Evolutionary conservation across 176 grass and related monocot genomes (phyloP), one percentile per base, ranked within the genome.

Genomic region (Zoysia japonica): DNA sequence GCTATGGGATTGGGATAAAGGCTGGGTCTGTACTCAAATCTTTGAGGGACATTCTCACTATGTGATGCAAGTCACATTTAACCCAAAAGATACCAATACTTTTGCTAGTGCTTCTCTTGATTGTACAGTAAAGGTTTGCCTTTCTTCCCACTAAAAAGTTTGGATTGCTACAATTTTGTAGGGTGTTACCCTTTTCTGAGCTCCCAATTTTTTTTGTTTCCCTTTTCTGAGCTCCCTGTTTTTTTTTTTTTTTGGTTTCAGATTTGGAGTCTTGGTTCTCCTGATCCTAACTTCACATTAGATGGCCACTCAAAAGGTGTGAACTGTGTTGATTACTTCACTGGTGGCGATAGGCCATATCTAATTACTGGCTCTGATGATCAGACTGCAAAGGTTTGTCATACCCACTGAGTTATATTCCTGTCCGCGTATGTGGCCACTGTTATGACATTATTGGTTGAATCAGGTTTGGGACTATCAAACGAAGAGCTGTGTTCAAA

Each of bases 41-140:
- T 98, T 98, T 68, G 96, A 98, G 85, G 96, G 96, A 4, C 96
- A 98, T 75, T 98, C 92, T 85, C 96, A 98, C 84, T 98, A 98
- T 91, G 96, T 98, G 37, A 98, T 98, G 96, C 96, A 98, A 93
- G 82, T 98, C 17, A 95, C 96, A 67, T 95, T 98, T 90, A 98
- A 98, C 82, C 96, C 96, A 53, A 98, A 98, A 80, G 96, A 98
- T 75, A 98, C 96, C 44, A 98, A 98, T 75, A 98, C 92, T 73
- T 98, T 98, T 79, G 96, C 92, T 56, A 95, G 92, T 84, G 96
- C 96, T 63, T 98, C 96, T 40, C 92, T 98, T 80, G 96, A 98
- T 72, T 92, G 96, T 44, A 98, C 96, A 55, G 85, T 93, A 80
- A 98, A 98, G 96, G 96, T 98, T 62, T 80, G 78, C 45, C 63